Evolutionary conservation across 441 rosid species (phyloP).

Genomic region (Adansonia rubrostipa): DNA sequence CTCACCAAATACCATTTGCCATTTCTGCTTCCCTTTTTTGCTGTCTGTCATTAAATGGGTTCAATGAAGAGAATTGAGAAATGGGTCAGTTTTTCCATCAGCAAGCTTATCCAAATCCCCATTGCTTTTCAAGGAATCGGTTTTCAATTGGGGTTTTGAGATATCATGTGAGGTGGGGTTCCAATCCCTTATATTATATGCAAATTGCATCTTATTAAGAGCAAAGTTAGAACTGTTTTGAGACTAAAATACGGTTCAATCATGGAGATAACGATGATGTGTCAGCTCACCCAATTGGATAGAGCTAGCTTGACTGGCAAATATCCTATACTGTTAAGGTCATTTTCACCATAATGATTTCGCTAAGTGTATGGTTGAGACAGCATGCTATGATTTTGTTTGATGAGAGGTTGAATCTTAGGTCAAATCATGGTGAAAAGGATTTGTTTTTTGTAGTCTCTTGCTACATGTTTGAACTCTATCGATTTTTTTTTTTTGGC

Average conservation of each 20-base stretch:
- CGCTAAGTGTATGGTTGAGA: background rate
- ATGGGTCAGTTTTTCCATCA: background rate
- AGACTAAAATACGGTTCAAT: background rate
- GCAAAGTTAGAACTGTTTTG: slow-evolving; percentile 1
- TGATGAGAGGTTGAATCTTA: slow-evolving; percentile 10
- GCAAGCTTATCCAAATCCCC: slow-evolving; percentile 3
- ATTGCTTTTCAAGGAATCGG: background rate
- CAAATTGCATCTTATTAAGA: slow-evolving; percentile 6
- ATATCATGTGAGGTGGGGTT: background rate
- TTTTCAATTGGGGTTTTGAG: background rate
- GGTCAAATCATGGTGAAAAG: background rate
- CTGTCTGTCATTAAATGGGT: slow-evolving; percentile 5
- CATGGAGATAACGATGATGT: slow-evolving; percentile 18
- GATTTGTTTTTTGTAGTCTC: background rate
- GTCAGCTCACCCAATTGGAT: slow-evolving; percentile 14
- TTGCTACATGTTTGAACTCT: background rate
- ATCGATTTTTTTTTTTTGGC: background rate
- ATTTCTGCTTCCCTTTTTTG: background rate
- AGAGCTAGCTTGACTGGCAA: background rate
- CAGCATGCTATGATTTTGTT: background rate
- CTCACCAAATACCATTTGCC: background rate
- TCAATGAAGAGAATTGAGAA: background rate
- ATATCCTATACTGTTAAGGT: slow-evolving; percentile 19
- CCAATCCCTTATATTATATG: background rate
- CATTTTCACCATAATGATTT: slow-evolving; percentile 18